Evolutionary conservation across 106 monocot genomes (phyloP).

Genomic region (Allium sativum): DNA sequence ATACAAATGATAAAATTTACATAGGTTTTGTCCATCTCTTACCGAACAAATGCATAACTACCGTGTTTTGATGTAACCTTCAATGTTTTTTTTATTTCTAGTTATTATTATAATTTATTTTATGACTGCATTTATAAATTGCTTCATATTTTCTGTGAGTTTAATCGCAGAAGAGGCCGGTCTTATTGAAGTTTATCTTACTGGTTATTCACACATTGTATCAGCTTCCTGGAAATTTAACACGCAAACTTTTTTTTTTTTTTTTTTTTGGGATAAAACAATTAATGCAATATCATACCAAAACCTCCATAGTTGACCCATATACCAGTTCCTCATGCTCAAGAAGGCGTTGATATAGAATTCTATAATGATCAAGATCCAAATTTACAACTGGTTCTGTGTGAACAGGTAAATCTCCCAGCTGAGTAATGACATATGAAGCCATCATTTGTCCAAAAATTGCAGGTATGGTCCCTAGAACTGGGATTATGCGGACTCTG

Average conservation of each 20-base stretch:
- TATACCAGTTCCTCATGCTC: constrained; percentile 96
- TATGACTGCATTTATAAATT: too few relatives aligned
- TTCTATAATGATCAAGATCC: constrained; percentile 88
- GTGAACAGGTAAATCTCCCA: constrained; percentile 52
- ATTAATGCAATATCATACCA: constrained; percentile 40
- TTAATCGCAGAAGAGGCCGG: too few relatives aligned
- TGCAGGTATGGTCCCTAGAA: constrained; percentile 95
- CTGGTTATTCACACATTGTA: not conserved
- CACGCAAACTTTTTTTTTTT: too few relatives aligned
- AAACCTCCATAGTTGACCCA: constrained; percentile 66
- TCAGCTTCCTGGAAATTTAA: too few relatives aligned
- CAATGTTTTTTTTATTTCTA: too few relatives aligned
- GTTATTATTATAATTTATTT: too few relatives aligned
- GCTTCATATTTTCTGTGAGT: too few relatives aligned
- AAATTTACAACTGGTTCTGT: constrained; percentile 89
- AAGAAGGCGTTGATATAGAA: constrained; percentile 86
- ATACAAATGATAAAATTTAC: not conserved
- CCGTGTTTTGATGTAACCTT: too few relatives aligned
- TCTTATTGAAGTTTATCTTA: not conserved
- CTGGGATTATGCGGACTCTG: constrained; percentile 93
- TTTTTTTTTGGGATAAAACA: too few relatives aligned
- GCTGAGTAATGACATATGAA: constrained; percentile 61
- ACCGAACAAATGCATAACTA: too few relatives aligned
- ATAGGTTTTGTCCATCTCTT: not conserved
- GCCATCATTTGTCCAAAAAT: constrained; percentile 99